Base-by-base conservation (phyloP, 257 asterid genomes). In the Nicotiana paniculata region DNA sequence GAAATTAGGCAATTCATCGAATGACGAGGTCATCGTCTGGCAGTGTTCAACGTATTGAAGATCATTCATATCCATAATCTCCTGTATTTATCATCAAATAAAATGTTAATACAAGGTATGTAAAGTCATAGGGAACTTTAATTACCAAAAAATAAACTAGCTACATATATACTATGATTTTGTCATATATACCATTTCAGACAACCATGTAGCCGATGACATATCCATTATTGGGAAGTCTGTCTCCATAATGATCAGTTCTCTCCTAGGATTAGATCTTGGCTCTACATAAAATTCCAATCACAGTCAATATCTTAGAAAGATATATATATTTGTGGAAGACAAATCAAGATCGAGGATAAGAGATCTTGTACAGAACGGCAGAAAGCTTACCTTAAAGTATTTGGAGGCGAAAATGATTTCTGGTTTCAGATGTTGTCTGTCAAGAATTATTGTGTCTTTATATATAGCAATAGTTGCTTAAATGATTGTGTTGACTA, bases 141-240 rank as follows among this genome's bases (percentile, higher is more conserved):
- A 28, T 1, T 1, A 30, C 2, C 2, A 30, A 30, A 30, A 3
- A 16, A 17, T 8, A 10, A 12, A 68, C 28, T 16, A 37, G 28
- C 3, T 35, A 33, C 3, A 32, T 2, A 32, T 3, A 2, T 9
- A 10, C 0, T 18, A 39, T 5, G 13, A 32, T 4, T 33, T 65
- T 12, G 61, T 33, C 83, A 79, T 21, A 21, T 21, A 21, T 79
- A 83, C 86, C 83, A 68, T 28, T 79, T 79, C 83, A 48, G 80
- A 83, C 64, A 65, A 51, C 83, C 81, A 79, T 8, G 64, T 53
- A 18, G 46, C 77, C 9, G 33, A 55, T 30, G 77, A 80, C 10
- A 61, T 78, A 69, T 84, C 86, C 86, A 70, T 74, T 48, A 4
- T 48, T 48, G 79, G 15, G 78, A 28, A 72, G 18, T 28, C 6